Percentiles rank a stretch among this genome's conserved stretches.
Evolutionary conservation across 495 filamentous ascomycete species (phyloP).

Genomic region (Chlorociboria aeruginascens): DNA sequence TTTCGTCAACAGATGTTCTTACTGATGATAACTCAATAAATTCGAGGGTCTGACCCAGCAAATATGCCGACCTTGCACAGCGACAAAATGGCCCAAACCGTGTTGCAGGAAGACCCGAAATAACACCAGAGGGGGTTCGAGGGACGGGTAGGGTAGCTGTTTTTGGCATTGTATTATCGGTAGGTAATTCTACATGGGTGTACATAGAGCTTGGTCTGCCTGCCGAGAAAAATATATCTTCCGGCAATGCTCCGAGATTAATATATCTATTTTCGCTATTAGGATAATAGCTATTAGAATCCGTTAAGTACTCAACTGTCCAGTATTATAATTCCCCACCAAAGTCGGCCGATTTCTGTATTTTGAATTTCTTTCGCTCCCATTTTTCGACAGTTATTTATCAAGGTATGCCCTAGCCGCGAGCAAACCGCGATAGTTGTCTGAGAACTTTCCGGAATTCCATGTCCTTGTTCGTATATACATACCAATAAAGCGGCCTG

Average conservation of each 20-base stretch:
- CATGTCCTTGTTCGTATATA: constrained; percentile 19
- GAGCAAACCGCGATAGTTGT: constrained; percentile 22
- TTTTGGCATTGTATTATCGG: constrained; percentile 5
- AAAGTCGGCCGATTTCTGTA: constrained; percentile 8
- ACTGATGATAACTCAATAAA: constrained; percentile 1
- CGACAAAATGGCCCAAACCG: constrained; percentile 11
- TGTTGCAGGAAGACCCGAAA: constrained; percentile 4
- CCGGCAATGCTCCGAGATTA: constrained; percentile 4
- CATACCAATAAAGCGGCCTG: constrained; percentile 22
- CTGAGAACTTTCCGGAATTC: constrained; percentile 20
- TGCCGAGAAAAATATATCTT: constrained; percentile 8
- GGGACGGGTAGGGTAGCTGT: not conserved
- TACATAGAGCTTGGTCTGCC: constrained; percentile 2
- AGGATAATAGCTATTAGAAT: too few species aligned
- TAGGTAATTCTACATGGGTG: constrained; percentile 3
- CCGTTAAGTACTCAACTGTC: constrained; percentile 2
- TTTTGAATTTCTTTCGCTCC: constrained; percentile 2
- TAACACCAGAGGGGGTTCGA: constrained; percentile 5
- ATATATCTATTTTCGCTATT: constrained; percentile 1
- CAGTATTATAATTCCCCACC: constrained; percentile 11
- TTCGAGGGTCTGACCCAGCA: constrained; percentile 6
- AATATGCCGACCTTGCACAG: constrained; percentile 1
- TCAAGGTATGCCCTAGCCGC: constrained; percentile 20
- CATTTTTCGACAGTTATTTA: constrained; percentile 9
- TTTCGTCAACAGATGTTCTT: not conserved